These are phyloP conservation scores for Saccharomyces hybrid DNA, from an alignment of 1,139 yeast genomes.

Conservation along the genomic window DNA sequence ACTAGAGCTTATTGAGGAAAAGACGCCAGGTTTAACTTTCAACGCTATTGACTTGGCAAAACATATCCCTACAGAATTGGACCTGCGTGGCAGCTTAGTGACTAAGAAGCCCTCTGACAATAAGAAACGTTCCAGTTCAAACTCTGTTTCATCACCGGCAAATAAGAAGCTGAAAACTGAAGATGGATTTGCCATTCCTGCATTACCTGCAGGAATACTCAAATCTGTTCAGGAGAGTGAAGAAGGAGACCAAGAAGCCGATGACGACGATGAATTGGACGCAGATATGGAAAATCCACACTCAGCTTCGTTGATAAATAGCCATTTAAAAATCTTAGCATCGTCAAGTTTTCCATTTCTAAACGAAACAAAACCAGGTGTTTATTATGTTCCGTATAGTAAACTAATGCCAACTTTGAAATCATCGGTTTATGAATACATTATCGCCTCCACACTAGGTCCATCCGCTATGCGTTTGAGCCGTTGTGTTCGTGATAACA, in stretches of 20 bases:
- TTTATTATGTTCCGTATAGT: slow-evolving; percentile 39
- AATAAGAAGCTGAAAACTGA: slow-evolving; percentile 42
- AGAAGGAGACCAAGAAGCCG: slow-evolving; percentile 12
- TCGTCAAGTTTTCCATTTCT: slow-evolving; percentile 41
- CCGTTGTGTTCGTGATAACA: slow-evolving; percentile 58
- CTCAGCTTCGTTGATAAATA: slow-evolving; percentile 32
- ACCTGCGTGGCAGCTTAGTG: slow-evolving; percentile 41
- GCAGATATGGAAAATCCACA: slow-evolving; percentile 25
- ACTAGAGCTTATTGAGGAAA: slow-evolving; percentile 30
- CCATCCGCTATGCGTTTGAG: slow-evolving; percentile 54
- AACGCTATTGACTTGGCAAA: slow-evolving; percentile 48
- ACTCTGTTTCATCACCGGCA: slow-evolving; percentile 12
- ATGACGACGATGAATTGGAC: slow-evolving; percentile 16
- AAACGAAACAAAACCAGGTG: slow-evolving; percentile 38
- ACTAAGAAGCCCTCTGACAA: slow-evolving; percentile 22
- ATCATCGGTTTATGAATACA: slow-evolving; percentile 51
- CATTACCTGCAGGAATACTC: slow-evolving; percentile 11
- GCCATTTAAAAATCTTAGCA: slow-evolving; percentile 47
- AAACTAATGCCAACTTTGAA: slow-evolving; percentile 42
- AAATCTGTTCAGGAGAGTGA: background rate
- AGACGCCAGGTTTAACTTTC: slow-evolving; percentile 33
- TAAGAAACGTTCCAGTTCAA: slow-evolving; percentile 18
- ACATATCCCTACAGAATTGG: slow-evolving; percentile 39
- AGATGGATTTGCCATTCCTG: slow-evolving; percentile 30
- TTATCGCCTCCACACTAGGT: slow-evolving; percentile 53